Evolutionary conservation across 257 asterid species (phyloP).

Genomic region (Petunia secreta): DNA sequence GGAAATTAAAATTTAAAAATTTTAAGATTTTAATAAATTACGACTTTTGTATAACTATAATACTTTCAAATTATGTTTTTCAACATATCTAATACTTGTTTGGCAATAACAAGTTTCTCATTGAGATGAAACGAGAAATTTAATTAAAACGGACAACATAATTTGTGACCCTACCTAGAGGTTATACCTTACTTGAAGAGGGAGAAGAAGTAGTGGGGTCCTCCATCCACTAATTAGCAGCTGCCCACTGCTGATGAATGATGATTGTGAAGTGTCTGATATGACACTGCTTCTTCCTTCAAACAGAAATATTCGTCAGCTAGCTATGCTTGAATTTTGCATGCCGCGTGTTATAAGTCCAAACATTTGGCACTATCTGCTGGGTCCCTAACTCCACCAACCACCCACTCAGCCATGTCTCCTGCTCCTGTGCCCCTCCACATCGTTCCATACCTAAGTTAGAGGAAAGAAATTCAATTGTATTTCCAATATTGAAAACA

Average conservation of each 20-base stretch:
- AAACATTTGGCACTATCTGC: conserved; percentile 16
- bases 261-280: conserved; percentile 43
- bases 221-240: conserved; percentile 38
- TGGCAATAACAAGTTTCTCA: too few relatives aligned
- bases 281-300: conserved; percentile 45
- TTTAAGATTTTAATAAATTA: too few relatives aligned
- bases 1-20: too few relatives aligned
- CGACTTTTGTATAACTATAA: too few relatives aligned
- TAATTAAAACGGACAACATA: too few relatives aligned
- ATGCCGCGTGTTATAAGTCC: conserved; percentile 49
- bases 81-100: too few relatives aligned
- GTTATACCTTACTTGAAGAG: conserved; percentile 50
- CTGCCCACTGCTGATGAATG: not conserved
- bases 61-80: too few relatives aligned
- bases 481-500: too few relatives aligned
- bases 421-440: not conserved
- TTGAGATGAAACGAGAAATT: too few relatives aligned
- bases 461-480: too few relatives aligned
- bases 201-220: conserved; percentile 34
- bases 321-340: conserved; percentile 31
- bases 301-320: conserved; percentile 53
- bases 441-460: not conserved
- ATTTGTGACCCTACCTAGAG: not conserved
- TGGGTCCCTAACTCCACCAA: conserved; percentile 28
- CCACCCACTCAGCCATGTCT: not conserved